These are phyloP conservation scores for Penicillium canariense DNA, from an alignment of 495 filamentous ascomycete species.

Conservation along the genomic window DNA sequence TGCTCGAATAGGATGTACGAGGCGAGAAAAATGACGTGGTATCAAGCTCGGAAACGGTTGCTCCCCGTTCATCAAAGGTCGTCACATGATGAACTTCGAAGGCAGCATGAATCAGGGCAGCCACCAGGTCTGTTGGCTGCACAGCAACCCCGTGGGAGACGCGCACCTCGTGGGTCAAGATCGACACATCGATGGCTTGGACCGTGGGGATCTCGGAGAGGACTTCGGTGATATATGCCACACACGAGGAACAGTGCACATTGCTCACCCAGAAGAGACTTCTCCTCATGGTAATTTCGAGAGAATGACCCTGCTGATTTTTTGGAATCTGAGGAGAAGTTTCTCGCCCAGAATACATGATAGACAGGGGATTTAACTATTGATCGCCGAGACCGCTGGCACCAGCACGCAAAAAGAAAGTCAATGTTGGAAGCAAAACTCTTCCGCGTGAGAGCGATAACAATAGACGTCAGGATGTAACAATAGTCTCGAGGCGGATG, in stretches of 20 bases:
- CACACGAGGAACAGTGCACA: slow-evolving; percentile 54
- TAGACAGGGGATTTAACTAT: background rate
- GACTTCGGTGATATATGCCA: slow-evolving; percentile 45
- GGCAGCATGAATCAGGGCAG: slow-evolving; percentile 44
- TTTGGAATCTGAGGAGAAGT: slow-evolving; percentile 8
- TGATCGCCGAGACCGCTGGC: background rate
- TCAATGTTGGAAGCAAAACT: background rate
- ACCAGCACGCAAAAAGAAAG: background rate
- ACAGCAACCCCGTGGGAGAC: slow-evolving; percentile 34
- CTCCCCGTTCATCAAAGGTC: slow-evolving; percentile 34
- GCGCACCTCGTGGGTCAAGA: slow-evolving; percentile 45
- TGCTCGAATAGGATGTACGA: slow-evolving; percentile 19
- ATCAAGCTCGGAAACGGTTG: slow-evolving; percentile 34
- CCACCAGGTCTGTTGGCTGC: slow-evolving; percentile 34
- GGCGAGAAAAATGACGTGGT: slow-evolving; percentile 28
- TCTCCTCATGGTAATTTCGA: slow-evolving; percentile 7
- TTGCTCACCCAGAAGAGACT: slow-evolving; percentile 50
- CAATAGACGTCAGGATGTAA: background rate
- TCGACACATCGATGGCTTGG: slow-evolving; percentile 41
- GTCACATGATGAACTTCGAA: slow-evolving; percentile 51
- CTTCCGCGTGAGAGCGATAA: background rate
- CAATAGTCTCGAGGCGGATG: background rate
- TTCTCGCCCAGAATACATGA: slow-evolving; percentile 13
- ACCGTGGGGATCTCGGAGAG: slow-evolving; percentile 36
- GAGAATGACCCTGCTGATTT: slow-evolving; percentile 6